Conservation (phyloP, 352 stramenopile species). For the Chrysophaeum taylorii region DNA sequence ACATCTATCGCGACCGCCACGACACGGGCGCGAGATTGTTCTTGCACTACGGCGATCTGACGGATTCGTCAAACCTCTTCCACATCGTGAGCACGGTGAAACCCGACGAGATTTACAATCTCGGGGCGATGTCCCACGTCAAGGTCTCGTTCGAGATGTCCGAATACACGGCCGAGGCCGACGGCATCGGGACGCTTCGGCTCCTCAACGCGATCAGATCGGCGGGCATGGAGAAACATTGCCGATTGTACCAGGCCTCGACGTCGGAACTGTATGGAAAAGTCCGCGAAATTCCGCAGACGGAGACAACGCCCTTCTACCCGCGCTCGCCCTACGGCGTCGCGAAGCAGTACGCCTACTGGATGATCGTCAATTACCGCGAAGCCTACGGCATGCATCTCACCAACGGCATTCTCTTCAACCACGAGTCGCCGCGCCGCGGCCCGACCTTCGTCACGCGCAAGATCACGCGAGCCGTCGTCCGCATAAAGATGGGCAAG, state of each 20-base stretch:
- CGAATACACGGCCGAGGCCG: constrained; percentile 96
- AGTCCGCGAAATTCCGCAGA: constrained; percentile 87
- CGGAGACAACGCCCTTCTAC: constrained; percentile 93
- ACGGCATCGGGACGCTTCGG: constrained; percentile 84
- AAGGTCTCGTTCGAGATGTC: constrained; percentile 99
- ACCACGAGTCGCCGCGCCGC: constrained; percentile 94
- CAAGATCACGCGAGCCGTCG: constrained; percentile 92
- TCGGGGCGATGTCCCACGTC: constrained; percentile 96
- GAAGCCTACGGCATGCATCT: constrained; percentile 87
- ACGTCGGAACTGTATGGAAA: constrained; percentile 97
- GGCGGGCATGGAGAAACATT: constrained; percentile 54
- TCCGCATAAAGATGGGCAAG: constrained; percentile 73
- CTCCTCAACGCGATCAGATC: constrained; percentile 93
- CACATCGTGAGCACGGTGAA: constrained; percentile 83
- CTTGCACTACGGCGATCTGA: constrained; percentile 97
- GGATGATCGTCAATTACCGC: constrained; percentile 97
- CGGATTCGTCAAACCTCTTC: constrained; percentile 91
- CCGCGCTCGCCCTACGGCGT: constrained; percentile 70
- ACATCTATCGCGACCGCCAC: constrained; percentile 90
- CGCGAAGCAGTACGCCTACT: constrained; percentile 97
- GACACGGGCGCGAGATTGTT: constrained; percentile 82
- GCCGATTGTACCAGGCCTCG: constrained; percentile 88
- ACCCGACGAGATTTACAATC: constrained; percentile 96
- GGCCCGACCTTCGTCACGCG: constrained; percentile 95
- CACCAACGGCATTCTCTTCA: constrained; percentile 97